Conservation (phyloP, 2,329 filamentous ascomycete species). For the Emydomyces testavorans region DNA sequence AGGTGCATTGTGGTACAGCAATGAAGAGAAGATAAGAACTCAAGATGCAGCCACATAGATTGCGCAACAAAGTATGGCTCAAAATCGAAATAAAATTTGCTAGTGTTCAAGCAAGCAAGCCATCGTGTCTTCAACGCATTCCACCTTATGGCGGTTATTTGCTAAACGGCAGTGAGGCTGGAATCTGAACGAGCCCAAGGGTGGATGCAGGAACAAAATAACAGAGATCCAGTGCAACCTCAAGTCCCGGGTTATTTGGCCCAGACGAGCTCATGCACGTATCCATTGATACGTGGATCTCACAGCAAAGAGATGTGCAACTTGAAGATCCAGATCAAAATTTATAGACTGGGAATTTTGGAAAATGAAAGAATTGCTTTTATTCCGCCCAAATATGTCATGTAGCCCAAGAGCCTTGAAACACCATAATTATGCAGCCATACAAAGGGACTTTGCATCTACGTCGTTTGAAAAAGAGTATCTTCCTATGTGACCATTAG, state of each 20-base stretch:
- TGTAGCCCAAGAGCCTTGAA: no score
- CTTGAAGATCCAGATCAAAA: neutral
- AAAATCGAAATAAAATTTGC: neutral
- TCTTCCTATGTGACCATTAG: conserved; percentile 39
- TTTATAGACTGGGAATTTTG: neutral
- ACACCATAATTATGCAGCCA: no score
- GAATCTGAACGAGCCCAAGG: neutral
- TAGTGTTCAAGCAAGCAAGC: neutral
- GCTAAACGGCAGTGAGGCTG: neutral
- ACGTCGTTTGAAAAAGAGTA: conserved; percentile 46
- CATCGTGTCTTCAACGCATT: neutral
- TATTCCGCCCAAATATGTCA: neutral
- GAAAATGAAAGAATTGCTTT: neutral
- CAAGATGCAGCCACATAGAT: neutral
- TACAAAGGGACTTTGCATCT: neutral
- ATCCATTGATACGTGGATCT: neutral
- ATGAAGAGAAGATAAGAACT: neutral
- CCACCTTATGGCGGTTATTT: neutral
- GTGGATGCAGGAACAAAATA: neutral
- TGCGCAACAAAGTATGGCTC: neutral
- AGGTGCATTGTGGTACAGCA: conserved; percentile 1
- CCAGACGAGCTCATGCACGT: conserved; percentile 1
- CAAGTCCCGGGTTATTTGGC: neutral
- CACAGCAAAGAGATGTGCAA: neutral
- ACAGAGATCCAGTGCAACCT: neutral